Conservation (phyloP, 31 red algal genomes). For the Asparagopsis taxiformis region DNA sequence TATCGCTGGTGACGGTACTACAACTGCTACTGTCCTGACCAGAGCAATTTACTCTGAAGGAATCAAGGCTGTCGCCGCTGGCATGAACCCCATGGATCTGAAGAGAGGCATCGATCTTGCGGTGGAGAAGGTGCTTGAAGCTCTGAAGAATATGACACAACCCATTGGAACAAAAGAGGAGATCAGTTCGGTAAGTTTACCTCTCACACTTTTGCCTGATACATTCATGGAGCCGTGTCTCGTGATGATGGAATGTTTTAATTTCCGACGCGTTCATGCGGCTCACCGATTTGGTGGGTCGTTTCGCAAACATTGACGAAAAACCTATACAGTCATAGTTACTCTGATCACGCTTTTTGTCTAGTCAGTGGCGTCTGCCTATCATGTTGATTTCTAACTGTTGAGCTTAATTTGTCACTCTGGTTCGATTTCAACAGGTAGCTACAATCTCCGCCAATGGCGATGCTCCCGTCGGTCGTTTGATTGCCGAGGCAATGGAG, state of each 20-base stretch:
- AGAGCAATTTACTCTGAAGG: conserved; percentile 83
- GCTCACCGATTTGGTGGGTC: conserved; percentile 7
- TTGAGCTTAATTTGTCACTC: too few species aligned
- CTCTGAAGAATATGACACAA: conserved; percentile 61
- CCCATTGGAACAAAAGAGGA: conserved; percentile 74
- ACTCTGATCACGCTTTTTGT: conserved; percentile 40
- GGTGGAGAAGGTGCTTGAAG: conserved; percentile 63
- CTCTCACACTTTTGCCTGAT: not conserved
- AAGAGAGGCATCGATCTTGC: conserved; percentile 87
- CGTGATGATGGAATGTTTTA: conserved; percentile 20
- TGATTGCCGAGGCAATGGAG: conserved; percentile 98
- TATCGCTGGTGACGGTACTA: conserved; percentile 88
- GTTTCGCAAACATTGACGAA: conserved; percentile 1
- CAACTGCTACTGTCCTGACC: conserved; percentile 86
- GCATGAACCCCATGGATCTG: conserved; percentile 92
- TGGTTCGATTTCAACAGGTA: too few species aligned
- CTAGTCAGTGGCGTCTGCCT: not conserved
- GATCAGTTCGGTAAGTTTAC: conserved; percentile 76
- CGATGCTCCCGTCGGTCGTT: conserved; percentile 75
- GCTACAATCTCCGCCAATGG: conserved; percentile 97
- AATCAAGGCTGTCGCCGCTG: conserved; percentile 89
- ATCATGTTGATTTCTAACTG: too few species aligned
- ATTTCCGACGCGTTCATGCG: conserved; percentile 10
- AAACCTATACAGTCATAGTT: conserved; percentile 63
- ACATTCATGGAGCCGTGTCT: not conserved